Base-by-base conservation (phyloP, 2,329 filamentous ascomycete genomes). In the Fusarium sacchari region DNA sequence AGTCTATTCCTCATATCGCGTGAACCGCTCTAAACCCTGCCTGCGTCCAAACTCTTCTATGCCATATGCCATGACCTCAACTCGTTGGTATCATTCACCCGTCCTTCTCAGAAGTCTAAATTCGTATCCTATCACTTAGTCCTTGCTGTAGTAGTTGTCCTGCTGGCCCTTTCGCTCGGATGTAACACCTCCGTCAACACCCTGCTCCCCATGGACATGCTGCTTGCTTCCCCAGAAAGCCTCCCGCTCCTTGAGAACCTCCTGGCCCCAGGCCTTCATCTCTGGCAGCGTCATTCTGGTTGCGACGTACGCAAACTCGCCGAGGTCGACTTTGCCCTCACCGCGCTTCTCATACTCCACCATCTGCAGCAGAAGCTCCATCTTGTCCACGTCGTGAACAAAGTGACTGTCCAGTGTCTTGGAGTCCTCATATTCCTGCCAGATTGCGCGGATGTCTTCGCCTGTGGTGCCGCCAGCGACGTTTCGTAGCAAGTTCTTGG, bases 371-470 rank as follows among this genome's bases (percentile, higher is more conserved):
- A 99, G 84, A 74, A 99, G 86, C 85, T 99, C 96, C 82, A 99
- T 91, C 90, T 98, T 98, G 84, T 99, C 96, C 67, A 99, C 90
- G 81, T 99, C 96, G 81, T 99, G 96, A 47, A 99, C 96, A 73
- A 96, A 98, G 69, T 91, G 87, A 76, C 93, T 94, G 81, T 99
- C 96, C 20, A 92, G 84, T 14, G 96, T 98, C 84, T 92, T 79
- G 24, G 91, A 91, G 77, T 96, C 94, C 83, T 99, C 96, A 80
- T 99, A 99, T 83, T 99, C 96, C 79, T 97, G 92, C 94, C 96
- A 99, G 57, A 98, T 88, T 14, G 87, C 89, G 66, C 92, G 88
- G 34, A 99, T 92, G 59, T 95, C 91, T 60, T 88, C 81, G 7
- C 92, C 95, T 1, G 90, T 88, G 6, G 76, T 74, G 1, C 93